These are phyloP conservation scores for Candida broadrunensis DNA, from an alignment of 805 yeast species.

Conservation along the genomic window DNA sequence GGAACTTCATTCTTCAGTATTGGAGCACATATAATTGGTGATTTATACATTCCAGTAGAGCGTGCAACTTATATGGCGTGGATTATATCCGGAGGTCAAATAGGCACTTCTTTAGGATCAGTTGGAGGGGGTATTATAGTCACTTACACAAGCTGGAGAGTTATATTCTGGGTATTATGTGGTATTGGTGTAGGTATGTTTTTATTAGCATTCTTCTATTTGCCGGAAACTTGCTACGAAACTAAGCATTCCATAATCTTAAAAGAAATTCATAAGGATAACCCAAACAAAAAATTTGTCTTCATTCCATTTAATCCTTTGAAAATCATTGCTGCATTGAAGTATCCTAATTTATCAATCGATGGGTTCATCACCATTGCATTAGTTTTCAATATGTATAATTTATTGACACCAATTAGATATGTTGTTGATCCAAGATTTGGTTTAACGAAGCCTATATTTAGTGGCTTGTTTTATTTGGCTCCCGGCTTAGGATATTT, in stretches of 20 bases:
- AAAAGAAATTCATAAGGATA: conserved; percentile 14
- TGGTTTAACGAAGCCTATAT: conserved; percentile 44
- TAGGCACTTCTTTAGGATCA: conserved; percentile 55
- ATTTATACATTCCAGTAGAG: conserved; percentile 46
- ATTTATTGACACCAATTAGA: conserved; percentile 52
- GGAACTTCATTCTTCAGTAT: conserved; percentile 56
- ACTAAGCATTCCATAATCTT: conserved; percentile 24
- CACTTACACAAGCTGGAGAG: conserved; percentile 51
- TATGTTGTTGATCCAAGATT: conserved; percentile 56
- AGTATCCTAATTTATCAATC: conserved; percentile 40
- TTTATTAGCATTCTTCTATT: conserved; percentile 31
- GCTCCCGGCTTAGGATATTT: conserved; percentile 59
- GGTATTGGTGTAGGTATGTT: conserved; percentile 40
- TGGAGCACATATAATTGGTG: conserved; percentile 52
- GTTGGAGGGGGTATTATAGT: conserved; percentile 52
- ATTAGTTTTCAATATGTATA: conserved; percentile 48
- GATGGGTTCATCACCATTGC: conserved; percentile 43
- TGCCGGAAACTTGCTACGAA: conserved; percentile 45
- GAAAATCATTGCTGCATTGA: conserved; percentile 39
- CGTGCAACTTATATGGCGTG: conserved; percentile 52
- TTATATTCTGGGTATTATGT: conserved; percentile 48
- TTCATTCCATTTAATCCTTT: conserved; percentile 46
- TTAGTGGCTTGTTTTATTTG: conserved; percentile 51
- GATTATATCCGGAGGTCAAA: conserved; percentile 47
- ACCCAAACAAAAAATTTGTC: conserved; percentile 28